Base-by-base conservation (phyloP, 805 yeast species). In the Schwanniomyces yamadae region DNA sequence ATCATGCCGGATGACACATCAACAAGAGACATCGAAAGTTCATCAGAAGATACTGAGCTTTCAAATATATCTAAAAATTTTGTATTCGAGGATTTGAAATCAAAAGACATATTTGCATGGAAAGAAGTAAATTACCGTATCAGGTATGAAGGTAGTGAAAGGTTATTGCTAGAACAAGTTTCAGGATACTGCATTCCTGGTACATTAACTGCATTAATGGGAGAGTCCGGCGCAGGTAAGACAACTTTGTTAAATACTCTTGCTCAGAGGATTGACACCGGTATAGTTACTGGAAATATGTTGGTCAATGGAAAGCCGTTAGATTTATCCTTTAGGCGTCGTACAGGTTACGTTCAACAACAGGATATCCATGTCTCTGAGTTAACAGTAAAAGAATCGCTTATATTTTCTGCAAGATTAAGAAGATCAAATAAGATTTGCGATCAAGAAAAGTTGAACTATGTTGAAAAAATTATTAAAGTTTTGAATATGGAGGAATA, bases 161-260 rank as follows among this genome's bases (percentile, higher is more conserved):
- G 73, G 21, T 59, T 60, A 35, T 52, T 76, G 57, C 48, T 73
- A 61, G 57, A 53, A 17, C 44, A 29, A 18, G 55, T 61, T 4
- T 54, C 57, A 32, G 67, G 67, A 1, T 61, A 41, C 44, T 55
- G 61, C 35, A 45, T 50, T 23, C 81, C 83, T 2, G 83, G 82
- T 29, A 66, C 73, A 5, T 54, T 77, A 49, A 77, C 82, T 15
- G 82, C 83, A 9, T 54, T 77, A 19, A 75, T 77, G 80, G 82
- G 82, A 46, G 80, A 75, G 31, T 75, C 81, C n/a, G 81, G 82
- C 53, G 80, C 80, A 19, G 81, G 82, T 51, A 77, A 77, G 47
- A 77, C 81, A 8, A 77, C 81, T 8, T 55, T 77, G 36, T 61
- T 77, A 46, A 77, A 77, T 52, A 69, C 69, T 14, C 58, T 76